phyloP scores from a whole-genome alignment of 495 filamentous ascomycete genomes.

The Penicillium daleae region DNA sequence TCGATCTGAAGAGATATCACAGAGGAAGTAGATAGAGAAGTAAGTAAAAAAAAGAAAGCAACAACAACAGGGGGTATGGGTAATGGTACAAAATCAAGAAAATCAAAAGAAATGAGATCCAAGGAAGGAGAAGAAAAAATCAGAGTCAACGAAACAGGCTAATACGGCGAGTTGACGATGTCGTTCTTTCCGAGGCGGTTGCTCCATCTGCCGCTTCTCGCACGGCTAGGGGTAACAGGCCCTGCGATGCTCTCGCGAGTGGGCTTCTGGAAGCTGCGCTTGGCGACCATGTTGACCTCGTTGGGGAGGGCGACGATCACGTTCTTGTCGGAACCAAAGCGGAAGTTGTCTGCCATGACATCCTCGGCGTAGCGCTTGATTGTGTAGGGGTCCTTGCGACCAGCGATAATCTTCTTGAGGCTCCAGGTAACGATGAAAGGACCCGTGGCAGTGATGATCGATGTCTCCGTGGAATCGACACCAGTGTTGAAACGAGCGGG shows the following conservation, averaged over 20 bases:
- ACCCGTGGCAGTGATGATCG: slow-evolving; percentile 95
- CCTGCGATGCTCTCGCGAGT: slow-evolving; percentile 89
- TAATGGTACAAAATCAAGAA: slow-evolving; percentile 34
- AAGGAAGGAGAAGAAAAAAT: slow-evolving; percentile 14
- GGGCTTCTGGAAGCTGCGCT: slow-evolving; percentile 79
- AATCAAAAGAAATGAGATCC: slow-evolving; percentile 7
- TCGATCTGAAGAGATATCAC: background rate
- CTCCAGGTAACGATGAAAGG: slow-evolving; percentile 98
- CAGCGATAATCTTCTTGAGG: slow-evolving; percentile 80
- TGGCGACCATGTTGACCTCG: slow-evolving; percentile 95
- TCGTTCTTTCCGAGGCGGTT: slow-evolving; percentile 70
- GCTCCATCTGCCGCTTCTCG: slow-evolving; percentile 49
- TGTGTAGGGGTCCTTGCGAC: slow-evolving; percentile 82
- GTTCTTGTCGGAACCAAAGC: slow-evolving; percentile 94
- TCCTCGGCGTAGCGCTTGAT: slow-evolving; percentile 96
- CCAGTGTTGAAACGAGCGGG: slow-evolving; percentile 93
- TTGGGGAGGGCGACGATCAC: slow-evolving; percentile 96
- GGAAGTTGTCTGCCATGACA: slow-evolving; percentile 99
- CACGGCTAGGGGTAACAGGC: slow-evolving; percentile 57
- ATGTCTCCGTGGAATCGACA: slow-evolving; percentile 75
- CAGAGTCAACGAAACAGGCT: slow-evolving; percentile 23
- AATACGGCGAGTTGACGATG: slow-evolving; percentile 87
- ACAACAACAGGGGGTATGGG: slow-evolving; percentile 47
- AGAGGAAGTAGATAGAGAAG: background rate
- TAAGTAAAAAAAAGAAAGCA: slow-evolving; percentile 22